Evolutionary conservation across 1,139 yeast species (phyloP), one percentile per base, ranked within the genome.

Genomic region (Suhomyces maxii): DNA sequence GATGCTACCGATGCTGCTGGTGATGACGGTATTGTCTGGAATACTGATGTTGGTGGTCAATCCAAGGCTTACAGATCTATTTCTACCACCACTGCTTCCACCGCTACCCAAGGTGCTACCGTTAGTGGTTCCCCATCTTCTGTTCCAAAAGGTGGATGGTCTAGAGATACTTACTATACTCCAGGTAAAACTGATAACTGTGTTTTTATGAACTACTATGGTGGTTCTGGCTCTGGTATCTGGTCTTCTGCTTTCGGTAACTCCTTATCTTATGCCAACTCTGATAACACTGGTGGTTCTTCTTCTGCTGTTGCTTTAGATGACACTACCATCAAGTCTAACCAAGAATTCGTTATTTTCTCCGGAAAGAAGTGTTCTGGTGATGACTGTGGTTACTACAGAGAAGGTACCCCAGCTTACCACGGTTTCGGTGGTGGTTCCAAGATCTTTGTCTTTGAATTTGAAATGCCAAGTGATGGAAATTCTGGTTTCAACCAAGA

Each of bases 371-470:
- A 79, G 47, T 86, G 93, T 71, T 72, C 68, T 33, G 66, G 60
- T 23, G 69, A 77, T 13, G 62, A 60, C 40, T 85, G 91, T 73
- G 90, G 89, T 54, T 86, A 77, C 63, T 85, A 83, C 69, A 81
- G 95, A 73, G 64, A 65, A 23, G 90, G 86, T 43, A 81, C 82
- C 50, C 87, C 87, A 47, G 91, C 91, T 32, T 80, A 76, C 67
- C 86, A 84, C 57, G 95, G 91, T 23, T 86, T 77, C 61, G 78
- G 77, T 48, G 91, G 91, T 54, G 57, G 66, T 26, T 67, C 77
- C 48, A 86, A 86, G 73, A 77, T 86, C 76, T 85, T 86, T 61
- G 75, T 84, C 37, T 86, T 86, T 60, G 87, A 84, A 67, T 86
- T 86, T 64, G 70, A 73, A 57, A 81, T 83, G 81, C 90, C 90